Evolutionary conservation across 2,329 filamentous ascomycete genomes (phyloP).

Genomic region (Akanthomyces lecanii): DNA sequence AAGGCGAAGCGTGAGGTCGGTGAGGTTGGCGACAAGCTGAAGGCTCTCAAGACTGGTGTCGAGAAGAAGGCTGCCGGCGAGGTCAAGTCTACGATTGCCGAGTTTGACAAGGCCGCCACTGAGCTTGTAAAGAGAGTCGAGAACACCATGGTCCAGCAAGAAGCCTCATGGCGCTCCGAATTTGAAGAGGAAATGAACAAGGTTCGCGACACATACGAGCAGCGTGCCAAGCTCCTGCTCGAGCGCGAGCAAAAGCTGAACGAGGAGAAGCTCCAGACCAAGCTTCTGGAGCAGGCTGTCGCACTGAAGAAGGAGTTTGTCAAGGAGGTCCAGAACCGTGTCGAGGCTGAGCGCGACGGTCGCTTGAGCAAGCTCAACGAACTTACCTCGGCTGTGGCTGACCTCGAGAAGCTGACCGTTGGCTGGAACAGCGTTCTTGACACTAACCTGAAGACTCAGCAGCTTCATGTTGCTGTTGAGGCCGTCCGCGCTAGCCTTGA

Average conservation of each 20-base stretch:
- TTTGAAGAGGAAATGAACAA: conserved; percentile 82
- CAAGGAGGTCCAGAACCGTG: conserved; percentile 69
- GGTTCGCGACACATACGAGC: conserved; percentile 72
- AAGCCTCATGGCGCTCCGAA: conserved; percentile 78
- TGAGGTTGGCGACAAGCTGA: conserved; percentile 75
- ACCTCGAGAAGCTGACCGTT: conserved; percentile 81
- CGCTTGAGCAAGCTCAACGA: conserved; percentile 82
- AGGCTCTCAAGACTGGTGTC: conserved; percentile 63
- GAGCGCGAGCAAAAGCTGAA: conserved; percentile 75
- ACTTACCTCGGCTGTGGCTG: conserved; percentile 70
- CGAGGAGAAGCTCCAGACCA: conserved; percentile 78
- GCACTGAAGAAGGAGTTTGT: conserved; percentile 82
- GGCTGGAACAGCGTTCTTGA: conserved; percentile 92
- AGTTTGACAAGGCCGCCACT: conserved; percentile 82
- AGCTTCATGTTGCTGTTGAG: conserved; percentile 93
- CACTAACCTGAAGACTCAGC: conserved; percentile 86
- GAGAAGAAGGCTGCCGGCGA: conserved; percentile 69
- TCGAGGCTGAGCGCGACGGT: conserved; percentile 83
- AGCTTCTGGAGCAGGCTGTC: conserved; percentile 85
- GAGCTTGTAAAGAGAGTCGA: conserved; percentile 89
- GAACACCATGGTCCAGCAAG: conserved; percentile 73
- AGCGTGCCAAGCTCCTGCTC: conserved; percentile 73
- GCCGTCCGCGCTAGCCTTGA: conserved; percentile 82
- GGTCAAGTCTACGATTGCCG: conserved; percentile 64
- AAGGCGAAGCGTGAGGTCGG: conserved; percentile 82